These are phyloP conservation scores for Phytophthora pistaciae DNA, from an alignment of 352 stramenopile species.

Conservation along the genomic window DNA sequence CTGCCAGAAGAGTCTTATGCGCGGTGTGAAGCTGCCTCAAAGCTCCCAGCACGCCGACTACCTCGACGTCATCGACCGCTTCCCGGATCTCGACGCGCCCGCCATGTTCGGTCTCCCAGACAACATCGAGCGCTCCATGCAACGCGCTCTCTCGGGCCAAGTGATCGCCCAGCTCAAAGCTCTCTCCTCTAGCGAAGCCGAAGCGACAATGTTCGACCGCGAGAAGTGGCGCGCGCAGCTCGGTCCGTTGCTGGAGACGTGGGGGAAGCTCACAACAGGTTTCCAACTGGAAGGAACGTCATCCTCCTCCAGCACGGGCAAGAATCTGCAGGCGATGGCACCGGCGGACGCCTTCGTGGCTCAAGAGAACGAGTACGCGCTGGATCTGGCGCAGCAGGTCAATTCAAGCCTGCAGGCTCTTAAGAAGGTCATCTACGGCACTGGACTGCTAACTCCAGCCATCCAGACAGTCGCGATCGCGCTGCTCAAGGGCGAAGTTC, in stretches of 20 bases:
- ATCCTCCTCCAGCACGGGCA: constrained; percentile 18
- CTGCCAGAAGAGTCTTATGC: constrained; percentile 66
- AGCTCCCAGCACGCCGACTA: constrained; percentile 72
- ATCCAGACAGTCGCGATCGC: constrained; percentile 85
- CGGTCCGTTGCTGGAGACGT: constrained; percentile 91
- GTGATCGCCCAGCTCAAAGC: constrained; percentile 91
- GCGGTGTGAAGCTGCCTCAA: constrained; percentile 79
- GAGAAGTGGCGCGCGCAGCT: constrained; percentile 93
- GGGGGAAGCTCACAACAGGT: constrained; percentile 82
- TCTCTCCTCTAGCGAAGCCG: constrained; percentile 75
- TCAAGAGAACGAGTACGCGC: constrained; percentile 90
- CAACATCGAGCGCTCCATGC: constrained; percentile 95
- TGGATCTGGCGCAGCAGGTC: constrained; percentile 78
- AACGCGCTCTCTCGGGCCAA: constrained; percentile 85
- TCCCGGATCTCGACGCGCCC: constrained; percentile 81
- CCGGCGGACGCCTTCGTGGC: constrained; percentile 92
- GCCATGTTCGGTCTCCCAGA: constrained; percentile 92
- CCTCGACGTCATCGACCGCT: constrained; percentile 73
- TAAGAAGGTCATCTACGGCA: constrained; percentile 94
- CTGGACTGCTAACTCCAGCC: constrained; percentile 88
- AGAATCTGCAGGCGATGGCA: constrained; percentile 58
- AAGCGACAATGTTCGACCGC: constrained; percentile 87
- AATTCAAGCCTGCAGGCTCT: constrained; percentile 75
- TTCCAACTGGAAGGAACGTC: constrained; percentile 58
- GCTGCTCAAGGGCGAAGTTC: constrained; percentile 81